These are phyloP conservation scores for Lentinula guzmanii DNA, from an alignment of 768 basidiomycete genomes.

Conservation along the genomic window DNA sequence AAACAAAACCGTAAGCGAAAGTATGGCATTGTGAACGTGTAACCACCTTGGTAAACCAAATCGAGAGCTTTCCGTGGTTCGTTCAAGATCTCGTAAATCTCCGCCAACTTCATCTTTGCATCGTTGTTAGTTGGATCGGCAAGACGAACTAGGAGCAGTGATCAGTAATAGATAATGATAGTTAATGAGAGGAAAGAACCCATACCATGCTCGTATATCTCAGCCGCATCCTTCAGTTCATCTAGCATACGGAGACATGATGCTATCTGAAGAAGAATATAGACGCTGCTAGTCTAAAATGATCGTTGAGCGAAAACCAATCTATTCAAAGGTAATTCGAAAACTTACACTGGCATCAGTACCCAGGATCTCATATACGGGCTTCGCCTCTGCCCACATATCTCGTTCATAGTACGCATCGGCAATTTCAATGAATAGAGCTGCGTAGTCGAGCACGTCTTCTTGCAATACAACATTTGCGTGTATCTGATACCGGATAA, in stretches of 20 bases:
- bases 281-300: constrained; percentile 64
- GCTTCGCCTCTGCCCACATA: constrained; percentile 72
- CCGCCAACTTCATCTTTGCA: constrained; percentile 85
- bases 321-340: too few relatives aligned
- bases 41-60: constrained; percentile 74
- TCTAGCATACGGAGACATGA: constrained; percentile 76
- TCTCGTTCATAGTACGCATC: constrained; percentile 77
- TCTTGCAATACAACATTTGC: constrained; percentile 63
- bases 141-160: constrained; percentile 47
- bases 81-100: constrained; percentile 80
- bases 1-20: too few relatives aligned
- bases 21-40: not conserved
- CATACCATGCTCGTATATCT: constrained; percentile 79
- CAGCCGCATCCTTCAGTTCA: constrained; percentile 68
- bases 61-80: constrained; percentile 79
- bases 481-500: constrained; percentile 51
- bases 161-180: not conserved
- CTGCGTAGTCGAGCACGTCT: constrained; percentile 71
- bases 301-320: not conserved
- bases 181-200: not conserved
- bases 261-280: constrained; percentile 72
- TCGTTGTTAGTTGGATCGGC: constrained; percentile 74
- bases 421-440: constrained; percentile 77
- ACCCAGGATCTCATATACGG: constrained; percentile 75
- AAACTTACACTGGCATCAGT: constrained; percentile 61